A percentile compares a stretch with the other conserved stretches of the same genome.
phyloP scores from a whole-genome alignment of 176 grass and related monocot genomes.

The Aegilops sharonensis region DNA sequence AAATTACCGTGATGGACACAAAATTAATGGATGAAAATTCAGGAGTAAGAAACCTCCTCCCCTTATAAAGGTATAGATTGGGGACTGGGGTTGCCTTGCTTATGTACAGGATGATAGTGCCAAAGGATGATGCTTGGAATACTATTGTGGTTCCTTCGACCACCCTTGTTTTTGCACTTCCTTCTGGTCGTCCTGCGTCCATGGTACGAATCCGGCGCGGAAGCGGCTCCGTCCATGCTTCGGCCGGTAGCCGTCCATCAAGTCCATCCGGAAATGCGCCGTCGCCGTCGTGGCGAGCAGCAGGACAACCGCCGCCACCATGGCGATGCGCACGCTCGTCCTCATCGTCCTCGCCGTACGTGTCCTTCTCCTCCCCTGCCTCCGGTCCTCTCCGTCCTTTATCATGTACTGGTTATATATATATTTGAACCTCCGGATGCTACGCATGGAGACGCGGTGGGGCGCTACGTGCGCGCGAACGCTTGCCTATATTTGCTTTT shows the following conservation, averaged over 20 bases:
- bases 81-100: no score
- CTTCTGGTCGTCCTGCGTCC: no score
- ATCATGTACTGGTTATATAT: background rate
- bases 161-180: no score
- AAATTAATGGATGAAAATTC: no score
- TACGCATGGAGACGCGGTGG: background rate
- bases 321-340: background rate
- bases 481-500: background rate
- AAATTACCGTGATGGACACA: no score
- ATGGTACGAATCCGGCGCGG: no score
- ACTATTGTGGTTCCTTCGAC: no score
- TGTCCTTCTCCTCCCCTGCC: background rate
- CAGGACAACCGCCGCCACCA: background rate
- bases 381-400: background rate
- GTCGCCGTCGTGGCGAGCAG: conserved; percentile 3
- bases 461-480: background rate
- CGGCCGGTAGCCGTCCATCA: conserved; percentile 13
- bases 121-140: no score
- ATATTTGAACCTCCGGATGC: background rate
- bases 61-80: no score
- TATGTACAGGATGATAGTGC: no score
- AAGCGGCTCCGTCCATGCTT: background rate
- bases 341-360: background rate
- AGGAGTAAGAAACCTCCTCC: no score
- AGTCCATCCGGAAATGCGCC: background rate